These are phyloP conservation scores for Paecilomyces fulvus DNA, from an alignment of 2,329 filamentous ascomycete species.

Conservation along the genomic window DNA sequence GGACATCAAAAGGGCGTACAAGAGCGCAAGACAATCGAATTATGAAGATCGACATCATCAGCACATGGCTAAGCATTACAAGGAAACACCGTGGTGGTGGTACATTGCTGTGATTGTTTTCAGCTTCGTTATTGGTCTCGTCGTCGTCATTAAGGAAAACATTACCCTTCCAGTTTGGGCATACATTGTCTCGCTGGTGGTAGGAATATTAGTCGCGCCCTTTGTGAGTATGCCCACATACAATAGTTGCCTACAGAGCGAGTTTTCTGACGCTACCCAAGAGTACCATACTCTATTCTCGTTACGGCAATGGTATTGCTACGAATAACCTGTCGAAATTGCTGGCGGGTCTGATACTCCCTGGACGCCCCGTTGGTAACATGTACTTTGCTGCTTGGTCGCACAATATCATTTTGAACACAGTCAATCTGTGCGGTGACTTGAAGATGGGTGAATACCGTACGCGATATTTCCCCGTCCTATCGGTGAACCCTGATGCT, in stretches of 20 bases:
- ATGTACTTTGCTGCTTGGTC: constrained; percentile 54
- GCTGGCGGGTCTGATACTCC: constrained; percentile 45
- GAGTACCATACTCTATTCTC: constrained; percentile 46
- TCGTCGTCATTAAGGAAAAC: constrained; percentile 22
- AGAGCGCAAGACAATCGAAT: constrained; percentile 35
- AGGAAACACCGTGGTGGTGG: constrained; percentile 38
- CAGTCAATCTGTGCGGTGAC: constrained; percentile 44
- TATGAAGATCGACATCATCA: constrained; percentile 46
- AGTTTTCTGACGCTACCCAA: constrained; percentile 11
- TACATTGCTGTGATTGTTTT: constrained; percentile 18
- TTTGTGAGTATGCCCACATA: constrained; percentile 9
- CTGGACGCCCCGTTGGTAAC: constrained; percentile 46
- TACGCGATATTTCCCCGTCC: constrained; percentile 17
- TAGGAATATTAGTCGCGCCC: constrained; percentile 20
- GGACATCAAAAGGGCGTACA: constrained; percentile 43
- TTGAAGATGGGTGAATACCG: constrained; percentile 53
- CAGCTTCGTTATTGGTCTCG: constrained; percentile 20
- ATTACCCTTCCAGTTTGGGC: constrained; percentile 24
- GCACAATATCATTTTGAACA: constrained; percentile 47
- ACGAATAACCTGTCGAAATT: constrained; percentile 53
- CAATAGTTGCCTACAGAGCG: neutral
- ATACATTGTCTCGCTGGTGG: constrained; percentile 18
- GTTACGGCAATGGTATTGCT: constrained; percentile 50
- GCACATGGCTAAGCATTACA: constrained; percentile 47
- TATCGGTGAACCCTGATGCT: neutral